Base-by-base conservation (phyloP, 2,329 filamentous ascomycete genomes). In the Aspergillus novoparasiticus region DNA sequence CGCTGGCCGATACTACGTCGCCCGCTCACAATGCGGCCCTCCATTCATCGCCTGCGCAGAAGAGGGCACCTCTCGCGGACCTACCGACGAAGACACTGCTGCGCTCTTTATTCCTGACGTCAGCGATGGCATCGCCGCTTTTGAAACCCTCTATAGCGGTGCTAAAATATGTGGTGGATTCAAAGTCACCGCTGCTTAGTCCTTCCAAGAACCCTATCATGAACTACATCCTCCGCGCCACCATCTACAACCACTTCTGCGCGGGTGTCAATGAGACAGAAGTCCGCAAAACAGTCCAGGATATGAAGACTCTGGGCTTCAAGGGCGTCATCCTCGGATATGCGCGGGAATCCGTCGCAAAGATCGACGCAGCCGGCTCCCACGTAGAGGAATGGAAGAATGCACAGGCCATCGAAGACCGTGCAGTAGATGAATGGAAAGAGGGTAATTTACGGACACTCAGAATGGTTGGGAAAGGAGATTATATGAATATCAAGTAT, bases 231-330 rank as follows among this genome's bases (percentile, higher is more conserved):
- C 69, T 80, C 8, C 75, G 75, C 23, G 72, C 69, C 16, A 67
- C 79, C 2, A 74, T 83, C 11, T 84, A 84, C 64, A 75, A 83
- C 45, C 82, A 84, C 12, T 84, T 84, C 65, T 84, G 82, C 53
- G 82, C 82, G 0, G 82, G 82, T 0, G 75, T 73, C 1, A 82
- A 78, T 28, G 69, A 74, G 12, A 50, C 26, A 0, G 80, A 83
- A 60, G 80, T 83, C 3, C 68, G 69, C 6, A 66, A 67, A 4
- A 80, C 76, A 0, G 72, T 81, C 3, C 64, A 71, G 9, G 69
- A 73, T 1, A 79, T 83, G 57, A 80, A 79, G 63, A 60, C 66
- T 0, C 65, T 83, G 11, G 82, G 82, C 0, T 84, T 79, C 60
- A 75, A 78, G n/a, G 82, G 82, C 0, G 79, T 84, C 0, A 81